Conservation (phyloP, 495 filamentous ascomycete species). For the Neohortaea acidophila region DNA sequence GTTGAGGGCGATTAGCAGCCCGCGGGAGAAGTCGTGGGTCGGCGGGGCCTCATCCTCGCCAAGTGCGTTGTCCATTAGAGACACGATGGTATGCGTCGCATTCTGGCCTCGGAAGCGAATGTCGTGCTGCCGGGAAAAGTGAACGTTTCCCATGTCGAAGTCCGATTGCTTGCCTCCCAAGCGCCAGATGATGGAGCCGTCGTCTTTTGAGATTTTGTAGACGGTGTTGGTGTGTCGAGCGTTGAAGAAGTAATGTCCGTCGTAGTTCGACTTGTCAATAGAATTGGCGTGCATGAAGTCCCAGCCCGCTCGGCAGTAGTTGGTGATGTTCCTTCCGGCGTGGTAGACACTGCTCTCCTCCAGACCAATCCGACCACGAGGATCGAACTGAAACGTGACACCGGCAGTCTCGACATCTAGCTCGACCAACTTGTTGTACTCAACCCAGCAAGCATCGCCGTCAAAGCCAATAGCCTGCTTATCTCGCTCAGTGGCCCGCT, state of each 20-base stretch:
- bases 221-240: conserved; percentile 12
- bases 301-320: not conserved
- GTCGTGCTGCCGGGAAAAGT: conserved; percentile 12
- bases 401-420: not conserved
- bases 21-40: conserved; percentile 6
- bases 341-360: conserved; percentile 6
- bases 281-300: conserved; percentile 18
- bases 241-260: conserved; percentile 17
- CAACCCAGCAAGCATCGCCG: not conserved
- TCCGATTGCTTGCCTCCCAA: conserved; percentile 10
- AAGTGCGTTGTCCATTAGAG: conserved; percentile 9
- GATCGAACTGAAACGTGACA: conserved; percentile 2
- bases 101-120: conserved; percentile 8
- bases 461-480: not conserved
- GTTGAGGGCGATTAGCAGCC: conserved; percentile 9
- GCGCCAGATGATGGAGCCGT: conserved; percentile 16
- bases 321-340: not conserved
- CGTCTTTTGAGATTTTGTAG: conserved; percentile 12
- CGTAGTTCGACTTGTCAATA: conserved; percentile 13
- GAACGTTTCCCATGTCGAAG: conserved; percentile 1
- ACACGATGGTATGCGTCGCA: conserved; percentile 8
- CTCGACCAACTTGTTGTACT: conserved; percentile 2
- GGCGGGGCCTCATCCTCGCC: conserved; percentile 1
- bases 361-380: conserved; percentile 3
- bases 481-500: not conserved